Evolutionary conservation across 805 yeast genomes (phyloP).

Genomic region (Metschnikowia lunata): DNA sequence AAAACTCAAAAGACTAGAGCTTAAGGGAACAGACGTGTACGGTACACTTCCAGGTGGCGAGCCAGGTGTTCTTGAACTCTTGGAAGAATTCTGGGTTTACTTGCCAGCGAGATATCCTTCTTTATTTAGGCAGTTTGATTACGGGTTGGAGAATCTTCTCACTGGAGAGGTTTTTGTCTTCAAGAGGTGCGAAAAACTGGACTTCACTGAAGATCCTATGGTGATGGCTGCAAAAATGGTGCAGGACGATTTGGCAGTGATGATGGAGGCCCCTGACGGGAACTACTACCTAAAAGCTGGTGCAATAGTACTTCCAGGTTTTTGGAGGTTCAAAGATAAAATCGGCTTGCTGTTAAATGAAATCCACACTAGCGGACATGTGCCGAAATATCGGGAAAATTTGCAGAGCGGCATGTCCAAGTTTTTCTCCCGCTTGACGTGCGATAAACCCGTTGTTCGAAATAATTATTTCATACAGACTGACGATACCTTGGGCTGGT

Average conservation of each 20-base stretch:
- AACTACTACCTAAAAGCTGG: slow-evolving; percentile 56
- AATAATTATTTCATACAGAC: slow-evolving; percentile 65
- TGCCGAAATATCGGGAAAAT: slow-evolving; percentile 58
- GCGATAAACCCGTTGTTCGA: slow-evolving; percentile 62
- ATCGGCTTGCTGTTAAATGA: slow-evolving; percentile 48
- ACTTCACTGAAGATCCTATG: slow-evolving; percentile 48
- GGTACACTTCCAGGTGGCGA: slow-evolving; percentile 49
- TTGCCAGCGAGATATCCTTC: slow-evolving; percentile 57
- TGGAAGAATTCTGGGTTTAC: slow-evolving; percentile 49
- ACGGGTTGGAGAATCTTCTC: slow-evolving; percentile 46
- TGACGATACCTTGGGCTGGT: slow-evolving; percentile 62
- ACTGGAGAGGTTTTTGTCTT: slow-evolving; percentile 50
- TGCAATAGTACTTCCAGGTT: slow-evolving; percentile 61
- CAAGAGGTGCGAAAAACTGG: slow-evolving; percentile 10
- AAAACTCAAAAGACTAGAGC: slow-evolving; percentile 47
- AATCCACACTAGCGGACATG: slow-evolving; percentile 65
- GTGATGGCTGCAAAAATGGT: slow-evolving; percentile 51
- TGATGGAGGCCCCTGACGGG: slow-evolving; percentile 58
- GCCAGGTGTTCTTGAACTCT: slow-evolving; percentile 52
- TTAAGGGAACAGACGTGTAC: slow-evolving; percentile 44
- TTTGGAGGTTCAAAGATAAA: slow-evolving; percentile 66
- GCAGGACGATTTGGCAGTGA: slow-evolving; percentile 66
- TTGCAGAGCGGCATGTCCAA: slow-evolving; percentile 62
- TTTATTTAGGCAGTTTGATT: slow-evolving; percentile 42
- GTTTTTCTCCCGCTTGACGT: slow-evolving; percentile 52